Conservation (phyloP, 2,329 filamentous ascomycete genomes). For the Fusarium sp. region DNA sequence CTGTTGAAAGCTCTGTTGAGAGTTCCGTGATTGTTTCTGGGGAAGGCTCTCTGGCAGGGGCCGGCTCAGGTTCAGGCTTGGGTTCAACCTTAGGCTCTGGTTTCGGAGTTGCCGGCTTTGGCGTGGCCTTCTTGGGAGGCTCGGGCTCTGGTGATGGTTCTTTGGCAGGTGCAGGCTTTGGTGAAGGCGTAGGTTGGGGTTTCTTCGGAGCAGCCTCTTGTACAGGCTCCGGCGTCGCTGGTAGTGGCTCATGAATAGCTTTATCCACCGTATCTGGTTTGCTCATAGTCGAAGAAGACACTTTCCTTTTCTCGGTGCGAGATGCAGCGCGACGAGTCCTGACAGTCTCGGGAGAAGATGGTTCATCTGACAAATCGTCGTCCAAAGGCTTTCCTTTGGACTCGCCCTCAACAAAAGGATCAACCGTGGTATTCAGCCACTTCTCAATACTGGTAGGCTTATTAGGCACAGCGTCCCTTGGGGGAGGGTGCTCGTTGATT, state of each 20-base stretch:
- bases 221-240: constrained; percentile 9
- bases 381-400: constrained; percentile 27
- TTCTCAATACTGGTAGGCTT: constrained; percentile 74
- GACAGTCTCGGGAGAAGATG: constrained; percentile 37
- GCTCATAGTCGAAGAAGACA: constrained; percentile 39
- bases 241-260: constrained; percentile 12
- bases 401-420: constrained; percentile 68
- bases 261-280: constrained; percentile 34
- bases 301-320: constrained; percentile 38
- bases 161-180: constrained; percentile 18
- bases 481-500: constrained; percentile 62
- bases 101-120: constrained; percentile 6
- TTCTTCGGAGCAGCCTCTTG: constrained; percentile 20
- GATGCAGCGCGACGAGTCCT: constrained; percentile 44
- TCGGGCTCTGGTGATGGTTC: constrained; percentile 29
- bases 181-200: constrained; percentile 6
- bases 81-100: constrained; percentile 12
- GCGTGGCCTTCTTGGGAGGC: constrained; percentile 17
- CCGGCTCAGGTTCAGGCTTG: constrained; percentile 15
- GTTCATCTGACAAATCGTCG: constrained; percentile 24
- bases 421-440: constrained; percentile 72
- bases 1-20: constrained; percentile 6
- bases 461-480: constrained; percentile 62
- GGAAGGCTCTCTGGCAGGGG: constrained; percentile 10
- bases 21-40: constrained; percentile 24